Evolutionary conservation across 257 asterid species (phyloP).

Genomic region (Paraleonurus japonicus): DNA sequence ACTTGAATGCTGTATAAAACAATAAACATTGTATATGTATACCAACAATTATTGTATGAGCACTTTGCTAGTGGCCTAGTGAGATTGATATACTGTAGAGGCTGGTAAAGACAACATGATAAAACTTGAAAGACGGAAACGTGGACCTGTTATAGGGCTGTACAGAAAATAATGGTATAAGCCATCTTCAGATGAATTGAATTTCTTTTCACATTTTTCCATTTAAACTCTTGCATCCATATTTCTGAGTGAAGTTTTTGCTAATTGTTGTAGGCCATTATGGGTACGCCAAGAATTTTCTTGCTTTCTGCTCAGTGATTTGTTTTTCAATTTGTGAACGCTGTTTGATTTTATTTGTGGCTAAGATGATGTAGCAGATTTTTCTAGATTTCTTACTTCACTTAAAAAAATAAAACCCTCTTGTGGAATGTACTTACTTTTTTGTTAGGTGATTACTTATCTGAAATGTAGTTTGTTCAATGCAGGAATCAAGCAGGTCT

Average conservation of each 20-base stretch:
- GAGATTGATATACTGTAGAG: too few species aligned
- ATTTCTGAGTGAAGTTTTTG: neutral
- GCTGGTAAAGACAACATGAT: neutral
- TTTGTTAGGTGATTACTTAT: constrained; percentile 1
- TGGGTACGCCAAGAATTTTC: neutral
- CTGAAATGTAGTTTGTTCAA: constrained; percentile 23
- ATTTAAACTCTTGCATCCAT: constrained; percentile 5
- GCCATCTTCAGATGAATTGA: neutral
- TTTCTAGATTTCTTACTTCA: neutral
- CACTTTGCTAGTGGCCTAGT: neutral
- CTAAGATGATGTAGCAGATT: neutral
- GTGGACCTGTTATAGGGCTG: neutral
- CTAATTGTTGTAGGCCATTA: neutral
- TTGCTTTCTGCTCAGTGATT: constrained; percentile 7
- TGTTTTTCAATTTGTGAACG: constrained; percentile 1
- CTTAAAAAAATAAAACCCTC: neutral
- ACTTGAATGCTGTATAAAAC: neutral
- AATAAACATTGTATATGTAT: neutral
- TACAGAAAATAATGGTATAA: neutral
- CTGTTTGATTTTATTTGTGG: neutral
- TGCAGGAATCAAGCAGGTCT: constrained; percentile 71
- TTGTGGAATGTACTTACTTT: constrained; percentile 3
- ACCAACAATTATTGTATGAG: neutral
- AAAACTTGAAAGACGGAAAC: neutral
- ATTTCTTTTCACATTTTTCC: neutral